These are phyloP conservation scores for Puccinia hordei DNA, from an alignment of 1,284 basidiomycete species.

Conservation along the genomic window DNA sequence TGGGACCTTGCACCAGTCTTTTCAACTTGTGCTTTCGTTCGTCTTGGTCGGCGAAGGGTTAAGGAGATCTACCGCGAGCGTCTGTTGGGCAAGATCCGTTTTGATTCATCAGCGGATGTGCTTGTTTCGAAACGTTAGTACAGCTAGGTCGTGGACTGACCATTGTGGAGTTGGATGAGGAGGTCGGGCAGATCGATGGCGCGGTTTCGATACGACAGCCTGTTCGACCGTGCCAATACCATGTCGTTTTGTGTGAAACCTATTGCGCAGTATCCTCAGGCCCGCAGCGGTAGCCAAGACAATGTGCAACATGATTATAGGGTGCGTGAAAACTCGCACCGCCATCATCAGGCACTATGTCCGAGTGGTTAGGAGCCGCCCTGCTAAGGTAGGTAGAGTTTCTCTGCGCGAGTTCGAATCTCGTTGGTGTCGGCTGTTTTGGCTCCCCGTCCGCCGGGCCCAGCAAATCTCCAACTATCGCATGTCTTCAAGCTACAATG, in stretches of 20 bases:
- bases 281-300: background rate
- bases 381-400: conserved; percentile 30
- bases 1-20: conserved; percentile 85
- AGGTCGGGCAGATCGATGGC: conserved; percentile 21
- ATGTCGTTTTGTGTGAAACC: background rate
- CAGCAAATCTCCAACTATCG: background rate
- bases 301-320: too few relatives aligned
- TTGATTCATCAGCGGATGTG: background rate
- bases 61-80: conserved; percentile 97
- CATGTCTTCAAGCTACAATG: too few relatives aligned
- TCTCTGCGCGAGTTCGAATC: conserved; percentile 39
- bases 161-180: background rate
- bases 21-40: conserved; percentile 89
- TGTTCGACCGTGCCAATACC: background rate
- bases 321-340: background rate
- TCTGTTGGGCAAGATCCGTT: conserved; percentile 63
- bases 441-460: too few relatives aligned
- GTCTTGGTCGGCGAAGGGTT: conserved; percentile 89
- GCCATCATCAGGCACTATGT: conserved; percentile 19
- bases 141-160: background rate
- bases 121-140: too few relatives aligned
- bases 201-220: background rate
- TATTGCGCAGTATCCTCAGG: conserved; percentile 24
- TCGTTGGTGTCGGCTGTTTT: conserved; percentile 25
- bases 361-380: conserved; percentile 36